Percentiles rank a stretch among this genome's conserved stretches.
phyloP scores from a whole-genome alignment of 768 basidiomycete genomes.

The Lentinula aciculospora region DNA sequence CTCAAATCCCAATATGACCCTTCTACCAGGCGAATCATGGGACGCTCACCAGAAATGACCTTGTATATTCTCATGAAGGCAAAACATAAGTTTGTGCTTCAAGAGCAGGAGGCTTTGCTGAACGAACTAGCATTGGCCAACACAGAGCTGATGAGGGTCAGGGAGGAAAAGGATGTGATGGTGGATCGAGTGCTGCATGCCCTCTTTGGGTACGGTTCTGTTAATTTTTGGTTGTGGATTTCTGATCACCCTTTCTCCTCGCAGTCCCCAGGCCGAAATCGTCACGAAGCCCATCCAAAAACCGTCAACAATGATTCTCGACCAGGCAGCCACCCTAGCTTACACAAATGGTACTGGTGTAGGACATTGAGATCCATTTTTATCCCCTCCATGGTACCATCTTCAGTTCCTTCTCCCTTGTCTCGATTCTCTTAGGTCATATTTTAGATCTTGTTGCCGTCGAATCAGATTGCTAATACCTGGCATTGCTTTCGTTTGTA shows the following conservation, averaged over 20 bases:
- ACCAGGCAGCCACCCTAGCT: neutral
- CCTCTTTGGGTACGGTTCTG: constrained; percentile 45
- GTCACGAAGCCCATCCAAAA: neutral
- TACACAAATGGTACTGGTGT: neutral
- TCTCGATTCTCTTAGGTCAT: too few relatives aligned
- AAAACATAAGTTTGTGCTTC: constrained; percentile 62
- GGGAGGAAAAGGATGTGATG: constrained; percentile 54
- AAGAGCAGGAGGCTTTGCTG: constrained; percentile 60
- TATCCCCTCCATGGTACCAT: too few relatives aligned
- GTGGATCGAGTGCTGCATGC: constrained; percentile 47
- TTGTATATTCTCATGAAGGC: constrained; percentile 76
- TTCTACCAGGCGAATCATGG: constrained; percentile 57
- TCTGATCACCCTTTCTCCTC: neutral
- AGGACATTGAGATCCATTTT: neutral
- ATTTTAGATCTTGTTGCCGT: too few relatives aligned
- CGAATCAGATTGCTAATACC: too few relatives aligned
- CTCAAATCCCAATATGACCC: constrained; percentile 47
- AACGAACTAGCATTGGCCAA: constrained; percentile 58
- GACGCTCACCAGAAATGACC: constrained; percentile 62
- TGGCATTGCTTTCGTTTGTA: too few relatives aligned
- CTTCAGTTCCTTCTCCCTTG: too few relatives aligned
- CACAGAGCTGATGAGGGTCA: constrained; percentile 46
- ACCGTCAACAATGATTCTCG: neutral
- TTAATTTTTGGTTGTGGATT: neutral
- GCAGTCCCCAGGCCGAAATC: neutral